Conservation (phyloP, 805 yeast species). For the Pichia paraexigua region DNA sequence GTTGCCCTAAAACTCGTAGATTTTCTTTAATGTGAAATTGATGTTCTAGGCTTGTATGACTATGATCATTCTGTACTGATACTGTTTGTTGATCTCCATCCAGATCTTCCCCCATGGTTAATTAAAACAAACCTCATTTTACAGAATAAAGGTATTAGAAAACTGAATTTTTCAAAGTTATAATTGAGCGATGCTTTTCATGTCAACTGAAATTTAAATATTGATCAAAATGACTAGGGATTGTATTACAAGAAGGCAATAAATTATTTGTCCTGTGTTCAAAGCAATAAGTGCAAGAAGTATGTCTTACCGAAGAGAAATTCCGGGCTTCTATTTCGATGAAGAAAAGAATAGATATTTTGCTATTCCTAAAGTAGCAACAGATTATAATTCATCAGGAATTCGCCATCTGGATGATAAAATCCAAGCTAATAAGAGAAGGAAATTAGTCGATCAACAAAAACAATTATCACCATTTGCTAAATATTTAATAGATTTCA, state of each 20-base stretch:
- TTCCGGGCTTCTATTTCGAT: conserved; percentile 11
- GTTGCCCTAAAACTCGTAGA: conserved; percentile 17
- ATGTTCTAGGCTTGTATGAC: not conserved
- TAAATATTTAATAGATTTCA: not conserved
- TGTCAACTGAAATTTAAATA: too few species aligned
- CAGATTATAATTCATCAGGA: not conserved
- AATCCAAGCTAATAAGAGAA: not conserved
- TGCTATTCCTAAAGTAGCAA: conserved; percentile 4
- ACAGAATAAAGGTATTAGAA: not conserved
- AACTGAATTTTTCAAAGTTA: too few species aligned
- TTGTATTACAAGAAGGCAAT: too few species aligned
- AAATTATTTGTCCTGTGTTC: too few species aligned
- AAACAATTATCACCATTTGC: not conserved
- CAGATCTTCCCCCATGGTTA: not conserved
- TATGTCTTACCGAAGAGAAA: conserved; percentile 1
- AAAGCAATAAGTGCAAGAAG: not conserved
- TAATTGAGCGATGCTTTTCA: too few species aligned
- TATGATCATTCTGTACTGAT: not conserved
- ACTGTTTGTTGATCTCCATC: not conserved
- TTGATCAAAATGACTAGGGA: too few species aligned
- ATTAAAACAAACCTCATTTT: not conserved
- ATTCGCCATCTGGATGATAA: not conserved
- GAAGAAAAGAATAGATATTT: conserved; percentile 7
- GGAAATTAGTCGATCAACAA: not conserved
- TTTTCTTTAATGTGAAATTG: conserved; percentile 10